Evolutionary conservation across 176 grass and related monocot species (phyloP), one percentile per base, ranked within the genome.

Genomic region (Cenchrus americanus): DNA sequence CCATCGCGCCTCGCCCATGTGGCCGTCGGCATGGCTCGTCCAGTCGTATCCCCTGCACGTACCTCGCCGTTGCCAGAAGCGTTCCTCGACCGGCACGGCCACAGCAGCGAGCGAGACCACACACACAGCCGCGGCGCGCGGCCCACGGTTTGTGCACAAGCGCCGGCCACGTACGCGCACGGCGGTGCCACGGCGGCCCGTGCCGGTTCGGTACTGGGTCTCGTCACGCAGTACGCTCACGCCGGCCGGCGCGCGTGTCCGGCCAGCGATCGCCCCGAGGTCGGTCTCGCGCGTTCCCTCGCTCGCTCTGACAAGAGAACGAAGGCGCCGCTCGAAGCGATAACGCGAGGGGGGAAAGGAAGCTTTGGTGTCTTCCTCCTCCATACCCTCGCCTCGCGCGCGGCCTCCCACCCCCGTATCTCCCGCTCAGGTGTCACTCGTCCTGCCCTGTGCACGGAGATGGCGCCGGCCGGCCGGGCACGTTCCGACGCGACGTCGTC

Each of bases 51-150:
- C 48, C 10, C 4, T 5, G 8, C 8, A 10, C n/a, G 19, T 8
- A 7, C 41, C 42, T 14, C 6, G 12, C 30, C 62, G 47, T 2
- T 21, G 34, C 34, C 34, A 37, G 34, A 37, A 37, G 34, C 34
- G 34, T 37, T 2, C 34, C 34, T 3, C 34, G 34, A 37, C 34
- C 34, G 34, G 34, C 34, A 37, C 34, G 34, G 34, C 49, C 59
- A 72, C 79, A 90, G 84, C 41, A 41, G 63, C n/a, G 59, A 41
- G 63, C n/a, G 50, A 86, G 60, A 86, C 77, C 77, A 89, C 77
- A 89, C 77, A 89, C 77, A 89, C 78, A 71, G 79, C 67, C 62
- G 11, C 73, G 54, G 24, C 49, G 80, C 46, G 78, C 64, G 10
- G 47, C 47, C 11, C 47, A 8, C 42, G 48, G 48, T 5, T 57